A percentile compares a stretch with the other conserved stretches of the same genome.
These are phyloP conservation scores for Pascua sp. DNA, from an alignment of 1,284 basidiomycete genomes.

Conservation along the genomic window DNA sequence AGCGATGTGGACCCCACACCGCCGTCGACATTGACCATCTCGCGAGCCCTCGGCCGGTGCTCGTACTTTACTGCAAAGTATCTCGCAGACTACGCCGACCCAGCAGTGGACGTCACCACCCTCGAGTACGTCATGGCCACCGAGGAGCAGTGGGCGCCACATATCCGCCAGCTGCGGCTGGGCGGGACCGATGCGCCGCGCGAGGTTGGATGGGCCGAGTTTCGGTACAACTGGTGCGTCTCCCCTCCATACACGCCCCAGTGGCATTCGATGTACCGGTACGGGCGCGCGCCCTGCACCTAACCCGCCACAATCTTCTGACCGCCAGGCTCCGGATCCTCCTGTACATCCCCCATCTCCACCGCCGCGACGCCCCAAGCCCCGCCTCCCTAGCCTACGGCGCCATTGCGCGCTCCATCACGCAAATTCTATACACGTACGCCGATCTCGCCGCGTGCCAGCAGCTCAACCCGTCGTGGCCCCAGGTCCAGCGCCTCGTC, in stretches of 20 bases:
- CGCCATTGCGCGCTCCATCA: slow-evolving; percentile 8
- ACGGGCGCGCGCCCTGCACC: neutral
- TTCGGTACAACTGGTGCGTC: slow-evolving; percentile 19
- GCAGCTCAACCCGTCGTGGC: slow-evolving; percentile 18
- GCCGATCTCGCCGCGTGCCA: slow-evolving; percentile 4
- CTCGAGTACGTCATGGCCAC: slow-evolving; percentile 16
- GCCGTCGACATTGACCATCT: slow-evolving; percentile 5
- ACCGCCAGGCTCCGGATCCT: slow-evolving; percentile 19
- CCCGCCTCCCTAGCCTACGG: slow-evolving; percentile 3
- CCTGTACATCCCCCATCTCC: slow-evolving; percentile 9
- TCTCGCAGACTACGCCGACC: slow-evolving; percentile 20
- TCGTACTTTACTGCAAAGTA: slow-evolving; percentile 16
- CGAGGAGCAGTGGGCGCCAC: slow-evolving; percentile 20
- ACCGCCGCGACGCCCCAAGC: neutral
- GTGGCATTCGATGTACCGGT: slow-evolving; percentile 12
- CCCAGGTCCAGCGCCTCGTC: slow-evolving; percentile 14
- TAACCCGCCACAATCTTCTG: neutral
- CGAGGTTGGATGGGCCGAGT: slow-evolving; percentile 15
- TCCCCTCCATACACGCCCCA: too few species aligned
- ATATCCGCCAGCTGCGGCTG: slow-evolving; percentile 10
- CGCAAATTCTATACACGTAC: slow-evolving; percentile 17
- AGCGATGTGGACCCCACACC: slow-evolving; percentile 24
- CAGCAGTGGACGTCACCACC: slow-evolving; percentile 19
- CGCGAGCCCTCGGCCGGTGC: too few species aligned
- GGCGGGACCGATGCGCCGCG: slow-evolving; percentile 1